A percentile compares a stretch with the other conserved stretches of the same genome.
Evolutionary conservation across 371 early-diverging fungal species (phyloP).

Genomic region (Haplosporangium sp.): DNA sequence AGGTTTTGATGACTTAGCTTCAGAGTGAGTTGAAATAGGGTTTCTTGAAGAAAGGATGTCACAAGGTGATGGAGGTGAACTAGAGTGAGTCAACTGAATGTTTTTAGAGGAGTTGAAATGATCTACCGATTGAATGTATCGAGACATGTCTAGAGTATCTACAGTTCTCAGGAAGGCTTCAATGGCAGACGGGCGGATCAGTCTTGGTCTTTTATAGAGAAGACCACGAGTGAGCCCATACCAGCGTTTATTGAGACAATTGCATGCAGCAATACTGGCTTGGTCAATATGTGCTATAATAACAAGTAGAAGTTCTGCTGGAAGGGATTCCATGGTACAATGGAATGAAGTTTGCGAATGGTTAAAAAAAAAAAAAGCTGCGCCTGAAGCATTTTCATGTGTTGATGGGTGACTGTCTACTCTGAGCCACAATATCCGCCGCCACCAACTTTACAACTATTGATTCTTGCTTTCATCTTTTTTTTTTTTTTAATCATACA

Average conservation of each 20-base stretch:
- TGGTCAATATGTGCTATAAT: conserved; percentile 35
- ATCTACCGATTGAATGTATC: not conserved
- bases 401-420: too few relatives aligned
- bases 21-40: not conserved
- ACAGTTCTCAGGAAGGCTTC: conserved; percentile 26
- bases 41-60: not conserved
- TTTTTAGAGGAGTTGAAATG: too few relatives aligned
- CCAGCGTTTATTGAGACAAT: conserved; percentile 37
- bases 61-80: not conserved
- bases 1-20: not conserved
- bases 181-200: conserved; percentile 15
- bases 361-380: too few relatives aligned
- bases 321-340: conserved; percentile 36
- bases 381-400: too few relatives aligned
- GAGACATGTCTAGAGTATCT: not conserved
- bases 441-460: not conserved
- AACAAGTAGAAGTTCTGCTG: conserved; percentile 33
- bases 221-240: conserved; percentile 17
- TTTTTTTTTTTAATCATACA: too few relatives aligned
- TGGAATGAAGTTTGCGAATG: too few relatives aligned
- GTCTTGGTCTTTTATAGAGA: conserved; percentile 26
- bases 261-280: conserved; percentile 23
- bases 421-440: not conserved
- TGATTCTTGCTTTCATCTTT: not conserved
- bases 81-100: not conserved